A percentile compares a stretch with the other conserved stretches of the same genome.
phyloP scores from a whole-genome alignment of 345 rosid genomes.

The Eucalyptus dawsonii region DNA sequence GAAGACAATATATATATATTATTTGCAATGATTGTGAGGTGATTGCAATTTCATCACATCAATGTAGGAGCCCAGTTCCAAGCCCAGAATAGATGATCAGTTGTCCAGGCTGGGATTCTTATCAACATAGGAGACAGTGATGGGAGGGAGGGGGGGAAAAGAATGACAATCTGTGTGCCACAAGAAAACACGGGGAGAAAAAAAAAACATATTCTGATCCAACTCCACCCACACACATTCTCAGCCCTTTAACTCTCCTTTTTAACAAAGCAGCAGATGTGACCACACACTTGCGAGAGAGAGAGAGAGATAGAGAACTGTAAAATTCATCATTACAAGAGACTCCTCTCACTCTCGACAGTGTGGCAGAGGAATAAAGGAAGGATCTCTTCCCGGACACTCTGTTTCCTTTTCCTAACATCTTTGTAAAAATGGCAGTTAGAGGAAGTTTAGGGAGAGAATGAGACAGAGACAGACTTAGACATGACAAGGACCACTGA shows the following conservation, averaged over 20 bases:
- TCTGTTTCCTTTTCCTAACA: constrained; percentile 2
- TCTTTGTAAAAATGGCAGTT: background rate
- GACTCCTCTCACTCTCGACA: background rate
- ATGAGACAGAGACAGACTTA: background rate
- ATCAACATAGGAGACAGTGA: constrained; percentile 28
- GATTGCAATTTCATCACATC: background rate
- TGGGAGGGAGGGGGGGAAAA: background rate
- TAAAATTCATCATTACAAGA: background rate
- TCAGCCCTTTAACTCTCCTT: background rate
- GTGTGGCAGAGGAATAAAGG: constrained; percentile 23
- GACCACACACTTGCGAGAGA: constrained; percentile 16
- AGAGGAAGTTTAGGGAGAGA: background rate
- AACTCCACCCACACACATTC: constrained; percentile 11
- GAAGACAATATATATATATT: background rate
- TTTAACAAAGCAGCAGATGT: constrained; percentile 20
- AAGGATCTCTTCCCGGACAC: constrained; percentile 24
- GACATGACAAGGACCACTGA: constrained; percentile 1
- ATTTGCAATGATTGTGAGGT: background rate
- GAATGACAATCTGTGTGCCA: constrained; percentile 6
- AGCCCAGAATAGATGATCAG: background rate
- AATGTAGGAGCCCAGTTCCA: background rate
- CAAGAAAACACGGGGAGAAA: background rate
- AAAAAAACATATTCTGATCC: constrained; percentile 32
- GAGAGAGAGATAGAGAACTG: background rate
- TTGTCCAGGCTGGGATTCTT: constrained; percentile 24